Evolutionary conservation across 2,329 filamentous ascomycete species (phyloP).

Genomic region (Cladosporium sp.): DNA sequence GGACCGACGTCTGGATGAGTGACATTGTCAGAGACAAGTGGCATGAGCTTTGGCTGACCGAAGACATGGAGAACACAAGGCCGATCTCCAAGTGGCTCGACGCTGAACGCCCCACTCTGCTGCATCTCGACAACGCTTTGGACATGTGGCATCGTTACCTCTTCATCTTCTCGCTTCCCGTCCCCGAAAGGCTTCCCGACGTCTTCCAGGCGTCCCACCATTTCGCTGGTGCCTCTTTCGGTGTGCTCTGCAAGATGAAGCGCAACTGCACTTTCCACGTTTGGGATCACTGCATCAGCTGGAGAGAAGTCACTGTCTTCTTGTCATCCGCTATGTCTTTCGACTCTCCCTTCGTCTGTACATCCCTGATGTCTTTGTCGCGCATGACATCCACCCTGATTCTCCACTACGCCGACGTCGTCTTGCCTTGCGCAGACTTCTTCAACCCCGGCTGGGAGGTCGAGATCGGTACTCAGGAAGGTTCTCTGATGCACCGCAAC

Average conservation of each 20-base stretch:
- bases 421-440: conserved; percentile 59
- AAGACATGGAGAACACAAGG: conserved; percentile 46
- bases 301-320: conserved; percentile 57
- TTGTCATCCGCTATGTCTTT: conserved; percentile 26
- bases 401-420: conserved; percentile 54
- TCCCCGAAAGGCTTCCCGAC: conserved; percentile 58
- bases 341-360: conserved; percentile 28
- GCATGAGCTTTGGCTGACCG: conserved; percentile 50
- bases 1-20: conserved; percentile 52
- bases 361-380: conserved; percentile 28
- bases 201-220: conserved; percentile 67
- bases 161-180: conserved; percentile 60
- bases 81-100: conserved; percentile 49
- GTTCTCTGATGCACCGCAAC: conserved; percentile 54
- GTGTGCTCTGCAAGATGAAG: conserved; percentile 64
- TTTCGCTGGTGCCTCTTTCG: conserved; percentile 62
- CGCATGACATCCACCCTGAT: conserved; percentile 30
- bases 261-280: conserved; percentile 62
- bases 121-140: conserved; percentile 49
- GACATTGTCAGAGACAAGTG: conserved; percentile 50
- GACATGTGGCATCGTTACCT: conserved; percentile 52
- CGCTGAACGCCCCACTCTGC: conserved; percentile 49
- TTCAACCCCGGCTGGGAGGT: conserved; percentile 62
- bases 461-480: conserved; percentile 58
- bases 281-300: conserved; percentile 66